These are phyloP conservation scores for Melastoma candidum DNA, from an alignment of 441 rosid species.

Conservation along the genomic window DNA sequence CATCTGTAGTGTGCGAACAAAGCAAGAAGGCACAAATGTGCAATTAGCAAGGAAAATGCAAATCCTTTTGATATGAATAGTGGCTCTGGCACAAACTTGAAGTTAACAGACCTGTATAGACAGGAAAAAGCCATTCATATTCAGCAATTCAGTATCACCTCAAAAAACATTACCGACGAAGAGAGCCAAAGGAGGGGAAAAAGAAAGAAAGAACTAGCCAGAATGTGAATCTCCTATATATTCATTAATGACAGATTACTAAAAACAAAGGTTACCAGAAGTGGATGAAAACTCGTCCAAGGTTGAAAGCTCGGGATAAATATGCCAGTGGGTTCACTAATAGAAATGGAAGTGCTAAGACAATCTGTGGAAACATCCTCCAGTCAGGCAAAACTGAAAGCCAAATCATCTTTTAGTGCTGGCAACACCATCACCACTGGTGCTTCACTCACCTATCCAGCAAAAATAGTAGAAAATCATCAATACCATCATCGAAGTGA, in stretches of 20 bases:
- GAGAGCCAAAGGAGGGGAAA: background rate
- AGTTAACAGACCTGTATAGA: slow-evolving; percentile 88
- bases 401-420: slow-evolving; percentile 16
- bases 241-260: too few species aligned
- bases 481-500: slow-evolving; percentile 8
- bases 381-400: slow-evolving; percentile 24
- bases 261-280: slow-evolving; percentile 50
- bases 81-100: slow-evolving; percentile 85
- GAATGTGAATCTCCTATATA: too few species aligned
- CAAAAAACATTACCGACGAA: background rate
- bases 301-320: slow-evolving; percentile 77
- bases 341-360: slow-evolving; percentile 78
- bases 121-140: slow-evolving; percentile 13
- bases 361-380: slow-evolving; percentile 60
- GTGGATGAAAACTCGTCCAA: slow-evolving; percentile 93
- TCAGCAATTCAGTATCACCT: slow-evolving; percentile 8
- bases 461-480: slow-evolving; percentile 15
- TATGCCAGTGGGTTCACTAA: slow-evolving; percentile 53
- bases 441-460: slow-evolving; percentile 53
- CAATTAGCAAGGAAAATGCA: slow-evolving; percentile 61
- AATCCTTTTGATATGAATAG: slow-evolving; percentile 79
- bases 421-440: slow-evolving; percentile 21
- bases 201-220: too few species aligned
- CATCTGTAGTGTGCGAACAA: slow-evolving; percentile 70
- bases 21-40: slow-evolving; percentile 53